These are phyloP conservation scores for Rugonectria rugulosa DNA, from an alignment of 2,329 filamentous ascomycete species.

Conservation along the genomic window DNA sequence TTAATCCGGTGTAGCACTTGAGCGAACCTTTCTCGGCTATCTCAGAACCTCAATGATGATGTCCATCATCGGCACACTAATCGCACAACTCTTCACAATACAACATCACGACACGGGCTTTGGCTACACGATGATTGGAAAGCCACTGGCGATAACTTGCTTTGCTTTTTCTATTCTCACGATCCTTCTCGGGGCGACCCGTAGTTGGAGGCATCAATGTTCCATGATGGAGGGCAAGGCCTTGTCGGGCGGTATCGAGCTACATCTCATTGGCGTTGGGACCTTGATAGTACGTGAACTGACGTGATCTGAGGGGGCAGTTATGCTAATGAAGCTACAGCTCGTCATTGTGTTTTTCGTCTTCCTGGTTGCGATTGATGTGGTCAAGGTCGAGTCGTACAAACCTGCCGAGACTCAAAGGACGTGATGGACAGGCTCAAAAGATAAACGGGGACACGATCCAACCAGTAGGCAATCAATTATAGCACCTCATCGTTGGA, in stretches of 20 bases:
- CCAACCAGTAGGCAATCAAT: too few species aligned
- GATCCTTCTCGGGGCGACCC: conserved; percentile 40
- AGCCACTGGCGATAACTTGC: conserved; percentile 60
- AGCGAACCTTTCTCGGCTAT: conserved; percentile 78
- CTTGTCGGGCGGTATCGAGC: conserved; percentile 42
- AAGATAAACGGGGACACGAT: neutral
- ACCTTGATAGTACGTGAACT: conserved; percentile 26
- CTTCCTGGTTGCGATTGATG: conserved; percentile 33
- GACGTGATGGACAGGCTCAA: neutral
- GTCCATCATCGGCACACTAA: conserved; percentile 69
- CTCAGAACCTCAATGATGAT: conserved; percentile 74
- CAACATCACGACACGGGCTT: conserved; percentile 51
- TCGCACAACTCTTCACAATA: conserved; percentile 72
- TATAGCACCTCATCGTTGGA: too few species aligned
- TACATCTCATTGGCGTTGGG: conserved; percentile 34
- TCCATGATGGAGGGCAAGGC: conserved; percentile 41
- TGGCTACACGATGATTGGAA: conserved; percentile 67
- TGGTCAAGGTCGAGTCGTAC: conserved; percentile 17
- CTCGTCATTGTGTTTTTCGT: conserved; percentile 35
- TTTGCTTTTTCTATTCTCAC: conserved; percentile 50
- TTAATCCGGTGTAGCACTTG: conserved; percentile 66
- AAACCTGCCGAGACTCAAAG: neutral
- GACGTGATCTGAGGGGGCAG: neutral
- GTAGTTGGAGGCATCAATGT: conserved; percentile 43
- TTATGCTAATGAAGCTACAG: conserved; percentile 24